These are phyloP conservation scores for Tympanopsis confertula DNA, from an alignment of 2,329 filamentous ascomycete genomes.

Conservation along the genomic window DNA sequence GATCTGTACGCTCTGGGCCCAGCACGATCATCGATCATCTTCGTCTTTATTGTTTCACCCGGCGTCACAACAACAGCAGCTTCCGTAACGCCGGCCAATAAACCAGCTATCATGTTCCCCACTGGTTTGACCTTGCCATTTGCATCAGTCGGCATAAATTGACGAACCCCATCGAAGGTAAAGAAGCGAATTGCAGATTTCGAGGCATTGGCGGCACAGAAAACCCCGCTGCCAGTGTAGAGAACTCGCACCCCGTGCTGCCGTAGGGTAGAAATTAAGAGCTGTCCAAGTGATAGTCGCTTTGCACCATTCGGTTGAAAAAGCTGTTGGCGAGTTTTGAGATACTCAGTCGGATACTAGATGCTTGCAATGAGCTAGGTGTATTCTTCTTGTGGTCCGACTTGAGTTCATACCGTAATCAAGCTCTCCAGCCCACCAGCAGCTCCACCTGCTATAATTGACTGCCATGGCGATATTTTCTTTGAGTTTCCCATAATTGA, in stretches of 20 bases:
- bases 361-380: no score
- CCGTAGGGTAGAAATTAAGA: constrained; percentile 3
- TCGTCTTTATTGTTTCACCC: constrained; percentile 13
- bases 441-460: constrained; percentile 2
- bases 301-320: constrained; percentile 2
- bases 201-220: constrained; percentile 9
- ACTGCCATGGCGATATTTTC: not conserved
- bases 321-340: constrained; percentile 7
- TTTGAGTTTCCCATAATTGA: not conserved
- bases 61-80: constrained; percentile 12
- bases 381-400: no score
- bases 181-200: constrained; percentile 12
- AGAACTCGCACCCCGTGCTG: constrained; percentile 4
- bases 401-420: not conserved
- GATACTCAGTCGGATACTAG: constrained; percentile 4
- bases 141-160: constrained; percentile 3
- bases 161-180: constrained; percentile 8
- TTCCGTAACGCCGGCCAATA: constrained; percentile 9
- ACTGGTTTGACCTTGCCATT: constrained; percentile 4
- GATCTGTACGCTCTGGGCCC: constrained; percentile 3
- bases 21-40: constrained; percentile 11
- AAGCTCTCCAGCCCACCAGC: constrained; percentile 2
- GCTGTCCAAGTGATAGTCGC: constrained; percentile 1
- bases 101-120: constrained; percentile 7
- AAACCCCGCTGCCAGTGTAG: constrained; percentile 6